A percentile compares a stretch with the other conserved stretches of the same genome.
These are phyloP conservation scores for Mycena crocata DNA, from an alignment of 768 basidiomycete genomes.

Conservation along the genomic window DNA sequence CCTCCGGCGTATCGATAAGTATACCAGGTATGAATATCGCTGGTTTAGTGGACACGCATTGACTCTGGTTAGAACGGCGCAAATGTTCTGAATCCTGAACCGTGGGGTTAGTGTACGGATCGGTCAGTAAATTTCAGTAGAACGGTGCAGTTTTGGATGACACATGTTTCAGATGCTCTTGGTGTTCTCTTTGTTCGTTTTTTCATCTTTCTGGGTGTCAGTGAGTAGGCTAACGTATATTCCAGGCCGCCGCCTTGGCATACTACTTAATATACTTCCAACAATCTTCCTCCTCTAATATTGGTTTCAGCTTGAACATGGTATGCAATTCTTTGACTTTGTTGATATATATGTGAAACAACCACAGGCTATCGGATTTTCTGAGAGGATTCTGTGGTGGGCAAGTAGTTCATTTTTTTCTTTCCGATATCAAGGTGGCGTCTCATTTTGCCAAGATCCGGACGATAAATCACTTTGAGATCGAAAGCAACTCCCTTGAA, in stretches of 20 bases:
- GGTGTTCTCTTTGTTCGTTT: conserved; percentile 55
- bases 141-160: neutral
- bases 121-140: neutral
- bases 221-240: neutral
- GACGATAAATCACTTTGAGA: too few species aligned
- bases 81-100: conserved; percentile 54
- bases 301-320: conserved; percentile 56
- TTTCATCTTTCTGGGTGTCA: too few species aligned
- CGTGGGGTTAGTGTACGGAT: conserved; percentile 53
- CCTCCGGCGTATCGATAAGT: conserved; percentile 55
- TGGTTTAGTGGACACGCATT: neutral
- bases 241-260: conserved; percentile 48
- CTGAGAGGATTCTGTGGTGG: conserved; percentile 55
- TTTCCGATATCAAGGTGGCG: too few species aligned
- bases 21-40: conserved; percentile 35
- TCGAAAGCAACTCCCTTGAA: conserved; percentile 55
- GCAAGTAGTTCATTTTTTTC: neutral
- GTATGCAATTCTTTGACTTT: conserved; percentile 37
- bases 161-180: conserved; percentile 45
- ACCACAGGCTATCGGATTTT: conserved; percentile 57
- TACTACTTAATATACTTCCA: conserved; percentile 52
- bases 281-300: conserved; percentile 46
- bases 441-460: too few species aligned
- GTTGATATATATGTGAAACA: too few species aligned
- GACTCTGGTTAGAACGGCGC: conserved; percentile 31